Evolutionary conservation across 331 rosid species (phyloP).

Genomic region (Quercus phellos): DNA sequence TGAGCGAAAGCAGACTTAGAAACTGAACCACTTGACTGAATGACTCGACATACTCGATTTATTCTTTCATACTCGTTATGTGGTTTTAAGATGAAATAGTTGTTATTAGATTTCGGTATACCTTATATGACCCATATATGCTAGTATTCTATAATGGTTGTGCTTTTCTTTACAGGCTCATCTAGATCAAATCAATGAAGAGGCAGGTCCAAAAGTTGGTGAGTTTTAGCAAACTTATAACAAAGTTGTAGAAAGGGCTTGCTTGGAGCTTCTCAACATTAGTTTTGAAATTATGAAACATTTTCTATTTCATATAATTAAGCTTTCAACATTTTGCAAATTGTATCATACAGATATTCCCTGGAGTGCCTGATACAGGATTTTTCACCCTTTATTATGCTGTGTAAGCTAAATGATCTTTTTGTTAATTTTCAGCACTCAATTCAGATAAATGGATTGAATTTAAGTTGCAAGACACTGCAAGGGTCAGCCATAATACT

Average conservation of each 20-base stretch:
- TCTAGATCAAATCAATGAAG: constrained; percentile 51
- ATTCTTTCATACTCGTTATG: background rate
- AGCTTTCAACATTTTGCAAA: background rate
- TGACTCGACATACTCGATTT: too few species aligned
- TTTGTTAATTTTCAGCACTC: constrained; percentile 54
- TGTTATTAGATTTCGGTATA: background rate
- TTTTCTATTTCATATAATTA: background rate
- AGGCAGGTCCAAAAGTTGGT: constrained; percentile 52
- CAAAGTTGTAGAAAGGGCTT: background rate
- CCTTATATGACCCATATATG: background rate
- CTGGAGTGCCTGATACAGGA: background rate
- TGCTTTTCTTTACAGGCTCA: constrained; percentile 46
- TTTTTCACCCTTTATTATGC: background rate
- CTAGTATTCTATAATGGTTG: background rate
- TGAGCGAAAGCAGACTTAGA: too few species aligned
- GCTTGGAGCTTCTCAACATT: background rate
- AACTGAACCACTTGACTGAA: too few species aligned
- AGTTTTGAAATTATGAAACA: background rate
- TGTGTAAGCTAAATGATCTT: background rate
- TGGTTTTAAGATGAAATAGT: background rate
- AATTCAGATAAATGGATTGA: constrained; percentile 70
- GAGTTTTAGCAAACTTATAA: constrained; percentile 23
- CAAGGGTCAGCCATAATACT: constrained; percentile 85
- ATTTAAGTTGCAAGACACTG: constrained; percentile 91
- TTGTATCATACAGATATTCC: background rate